These are phyloP conservation scores for Diutina siamensis DNA, from an alignment of 1,139 yeast genomes.

Conservation along the genomic window DNA sequence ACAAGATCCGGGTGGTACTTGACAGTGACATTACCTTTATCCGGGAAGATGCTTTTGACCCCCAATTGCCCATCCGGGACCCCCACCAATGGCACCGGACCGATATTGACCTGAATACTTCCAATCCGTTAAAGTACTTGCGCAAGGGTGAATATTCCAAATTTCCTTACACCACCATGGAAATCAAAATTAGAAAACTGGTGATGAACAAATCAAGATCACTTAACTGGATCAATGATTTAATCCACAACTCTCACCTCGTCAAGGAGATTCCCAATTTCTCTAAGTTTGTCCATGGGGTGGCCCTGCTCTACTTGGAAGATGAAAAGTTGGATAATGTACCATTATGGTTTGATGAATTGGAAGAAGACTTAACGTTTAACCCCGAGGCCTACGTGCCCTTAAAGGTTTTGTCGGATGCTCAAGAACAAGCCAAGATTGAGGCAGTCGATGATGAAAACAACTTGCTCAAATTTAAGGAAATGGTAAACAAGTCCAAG, in stretches of 20 bases:
- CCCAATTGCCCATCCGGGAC: constrained; percentile 77
- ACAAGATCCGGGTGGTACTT: constrained; percentile 75
- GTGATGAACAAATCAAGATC: constrained; percentile 31
- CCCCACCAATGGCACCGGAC: constrained; percentile 86
- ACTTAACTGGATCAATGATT: constrained; percentile 75
- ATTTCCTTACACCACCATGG: constrained; percentile 90
- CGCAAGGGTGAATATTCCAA: constrained; percentile 79
- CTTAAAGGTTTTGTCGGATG: constrained; percentile 27
- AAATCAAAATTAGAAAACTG: constrained; percentile 60
- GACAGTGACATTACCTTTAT: constrained; percentile 82
- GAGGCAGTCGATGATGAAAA: constrained; percentile 25
- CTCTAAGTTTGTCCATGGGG: constrained; percentile 84
- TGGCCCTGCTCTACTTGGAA: constrained; percentile 77
- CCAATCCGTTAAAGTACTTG: constrained; percentile 58
- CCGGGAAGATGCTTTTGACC: constrained; percentile 83
- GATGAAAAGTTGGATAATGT: constrained; percentile 82
- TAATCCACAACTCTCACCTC: constrained; percentile 61
- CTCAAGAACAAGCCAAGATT: constrained; percentile 18
- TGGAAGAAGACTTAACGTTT: constrained; percentile 66
- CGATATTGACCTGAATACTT: constrained; percentile 71
- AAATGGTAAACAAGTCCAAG: constrained; percentile 24
- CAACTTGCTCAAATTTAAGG: constrained; percentile 32
- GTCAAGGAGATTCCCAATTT: constrained; percentile 88
- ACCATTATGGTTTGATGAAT: constrained; percentile 91
- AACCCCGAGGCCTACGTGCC: constrained; percentile 68